Percentiles rank a stretch among this genome's conserved stretches.
Conservation (phyloP, 2,329 filamentous ascomycete genomes). For the Sporothrix inflata region DNA sequence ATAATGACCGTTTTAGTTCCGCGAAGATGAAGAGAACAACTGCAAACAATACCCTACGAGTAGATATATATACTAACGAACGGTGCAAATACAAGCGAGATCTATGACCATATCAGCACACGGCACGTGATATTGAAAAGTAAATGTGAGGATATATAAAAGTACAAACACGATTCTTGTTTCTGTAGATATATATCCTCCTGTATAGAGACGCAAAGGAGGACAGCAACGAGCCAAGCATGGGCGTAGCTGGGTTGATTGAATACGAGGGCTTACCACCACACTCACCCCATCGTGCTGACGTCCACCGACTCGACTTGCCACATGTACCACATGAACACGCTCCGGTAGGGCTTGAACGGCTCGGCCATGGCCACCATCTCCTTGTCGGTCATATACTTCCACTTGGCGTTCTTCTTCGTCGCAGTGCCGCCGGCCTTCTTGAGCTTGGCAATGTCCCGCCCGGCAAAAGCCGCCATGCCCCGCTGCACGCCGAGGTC, state of each 20-base stretch:
- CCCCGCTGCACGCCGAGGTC: conserved; percentile 94
- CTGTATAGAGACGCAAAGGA: no score
- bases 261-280: not conserved
- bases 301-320: conserved; percentile 78
- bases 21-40: no score
- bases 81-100: no score
- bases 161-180: no score
- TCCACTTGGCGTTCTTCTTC: conserved; percentile 82
- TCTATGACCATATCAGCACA: no score
- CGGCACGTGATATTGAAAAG: no score
- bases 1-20: not conserved
- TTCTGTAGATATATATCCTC: no score
- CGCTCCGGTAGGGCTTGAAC: conserved; percentile 83
- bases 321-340: conserved; percentile 99
- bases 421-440: conserved; percentile 60
- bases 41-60: no score
- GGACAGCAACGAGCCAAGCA: no score
- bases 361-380: conserved; percentile 81
- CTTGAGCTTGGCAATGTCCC: conserved; percentile 83
- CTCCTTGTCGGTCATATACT: conserved; percentile 94
- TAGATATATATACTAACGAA: no score
- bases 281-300: conserved; percentile 55
- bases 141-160: no score
- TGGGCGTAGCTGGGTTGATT: no score
- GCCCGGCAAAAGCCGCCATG: conserved; percentile 84